A percentile compares a stretch with the other conserved stretches of the same genome.
Conservation (phyloP, 2,329 filamentous ascomycete genomes). For the Claviceps paspali region DNA sequence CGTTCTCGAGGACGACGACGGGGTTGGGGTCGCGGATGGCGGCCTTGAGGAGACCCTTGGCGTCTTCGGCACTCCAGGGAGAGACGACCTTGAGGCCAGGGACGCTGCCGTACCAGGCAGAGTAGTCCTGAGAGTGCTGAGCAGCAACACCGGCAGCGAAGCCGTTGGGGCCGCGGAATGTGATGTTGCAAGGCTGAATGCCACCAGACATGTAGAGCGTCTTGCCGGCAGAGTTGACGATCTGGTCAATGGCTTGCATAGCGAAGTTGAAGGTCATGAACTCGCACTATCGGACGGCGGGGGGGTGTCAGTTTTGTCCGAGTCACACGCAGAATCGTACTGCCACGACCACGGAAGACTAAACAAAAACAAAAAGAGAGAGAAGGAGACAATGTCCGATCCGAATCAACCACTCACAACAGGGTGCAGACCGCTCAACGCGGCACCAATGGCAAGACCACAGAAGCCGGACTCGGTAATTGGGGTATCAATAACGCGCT, state of each 20-base stretch:
- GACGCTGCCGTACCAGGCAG: conserved; percentile 96
- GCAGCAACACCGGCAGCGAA: conserved; percentile 91
- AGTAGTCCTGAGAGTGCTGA: conserved; percentile 98
- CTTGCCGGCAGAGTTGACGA: conserved; percentile 98
- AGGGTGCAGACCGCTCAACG: conserved; percentile 84
- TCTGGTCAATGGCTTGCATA: conserved; percentile 99
- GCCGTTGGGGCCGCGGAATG: conserved; percentile 97
- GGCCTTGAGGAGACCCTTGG: conserved; percentile 94
- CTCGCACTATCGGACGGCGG: conserved; percentile 51
- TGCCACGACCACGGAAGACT: too few relatives aligned
- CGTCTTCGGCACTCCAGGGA: conserved; percentile 93
- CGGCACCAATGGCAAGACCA: conserved; percentile 87
- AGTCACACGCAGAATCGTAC: too few relatives aligned
- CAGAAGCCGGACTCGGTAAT: conserved; percentile 96
- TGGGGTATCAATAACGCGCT: conserved; percentile 93
- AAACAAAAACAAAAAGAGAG: too few relatives aligned
- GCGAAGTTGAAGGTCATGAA: conserved; percentile 99
- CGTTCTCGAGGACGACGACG: conserved; percentile 80
- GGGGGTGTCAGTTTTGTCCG: not conserved
- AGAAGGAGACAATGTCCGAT: not conserved
- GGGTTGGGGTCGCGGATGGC: conserved; percentile 98
- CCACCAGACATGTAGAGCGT: conserved; percentile 99
- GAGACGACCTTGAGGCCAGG: conserved; percentile 93
- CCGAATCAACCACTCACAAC: conserved; percentile 48
- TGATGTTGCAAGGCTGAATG: conserved; percentile 99